These are phyloP conservation scores for Blastocystis sp. DNA, from an alignment of 352 stramenopile genomes.

Conservation along the genomic window DNA sequence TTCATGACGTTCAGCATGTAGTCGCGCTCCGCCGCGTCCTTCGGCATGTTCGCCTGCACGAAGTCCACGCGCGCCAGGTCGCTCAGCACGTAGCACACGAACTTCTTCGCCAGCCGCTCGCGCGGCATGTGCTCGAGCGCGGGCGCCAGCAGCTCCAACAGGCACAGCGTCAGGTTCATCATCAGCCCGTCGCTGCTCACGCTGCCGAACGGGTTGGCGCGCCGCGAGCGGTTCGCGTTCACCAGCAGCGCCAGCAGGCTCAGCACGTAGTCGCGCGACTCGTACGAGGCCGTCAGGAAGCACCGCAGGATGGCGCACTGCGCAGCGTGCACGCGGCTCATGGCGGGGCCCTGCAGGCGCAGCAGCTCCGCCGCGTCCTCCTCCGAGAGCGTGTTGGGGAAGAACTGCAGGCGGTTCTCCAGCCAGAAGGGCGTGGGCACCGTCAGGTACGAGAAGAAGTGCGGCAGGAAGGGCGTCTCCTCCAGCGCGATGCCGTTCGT, in stretches of 20 bases:
- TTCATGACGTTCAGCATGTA: slow-evolving; percentile 27
- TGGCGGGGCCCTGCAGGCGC: neutral
- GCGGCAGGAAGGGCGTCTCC: slow-evolving; percentile 17
- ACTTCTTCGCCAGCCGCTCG: slow-evolving; percentile 23
- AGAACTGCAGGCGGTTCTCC: neutral
- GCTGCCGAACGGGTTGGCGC: slow-evolving; percentile 18
- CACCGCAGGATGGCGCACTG: slow-evolving; percentile 33
- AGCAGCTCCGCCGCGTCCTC: neutral
- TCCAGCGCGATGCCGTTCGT: neutral
- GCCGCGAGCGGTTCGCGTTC: slow-evolving; percentile 21
- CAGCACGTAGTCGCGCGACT: slow-evolving; percentile 47
- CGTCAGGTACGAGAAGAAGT: slow-evolving; percentile 46
- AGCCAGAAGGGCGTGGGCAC: slow-evolving; percentile 32
- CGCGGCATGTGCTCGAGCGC: neutral
- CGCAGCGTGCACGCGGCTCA: slow-evolving; percentile 12
- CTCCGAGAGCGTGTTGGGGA: neutral
- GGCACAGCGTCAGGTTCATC: slow-evolving; percentile 14
- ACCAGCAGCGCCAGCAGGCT: neutral
- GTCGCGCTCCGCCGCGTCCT: neutral
- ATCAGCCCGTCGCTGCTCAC: slow-evolving; percentile 27
- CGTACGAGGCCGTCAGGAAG: slow-evolving; percentile 29
- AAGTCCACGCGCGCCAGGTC: slow-evolving; percentile 47
- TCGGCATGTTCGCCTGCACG: slow-evolving; percentile 35
- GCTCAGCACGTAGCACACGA: slow-evolving; percentile 38
- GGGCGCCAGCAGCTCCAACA: neutral